These are phyloP conservation scores for Eutrema heterophyllum DNA, from an alignment of 345 rosid species.

Conservation along the genomic window DNA sequence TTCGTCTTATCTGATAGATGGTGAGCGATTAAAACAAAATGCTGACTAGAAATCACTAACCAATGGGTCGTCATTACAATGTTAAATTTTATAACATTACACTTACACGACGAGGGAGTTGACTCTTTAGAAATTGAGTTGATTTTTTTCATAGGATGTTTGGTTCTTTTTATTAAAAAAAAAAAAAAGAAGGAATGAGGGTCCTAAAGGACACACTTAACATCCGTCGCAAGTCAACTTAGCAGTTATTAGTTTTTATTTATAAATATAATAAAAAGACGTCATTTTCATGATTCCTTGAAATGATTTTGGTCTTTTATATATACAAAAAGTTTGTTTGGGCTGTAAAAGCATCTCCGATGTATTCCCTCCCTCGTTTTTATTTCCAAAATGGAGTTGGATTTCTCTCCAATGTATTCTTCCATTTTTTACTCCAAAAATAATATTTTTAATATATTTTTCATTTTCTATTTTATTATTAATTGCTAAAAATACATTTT, in stretches of 20 bases:
- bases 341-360: too few species aligned
- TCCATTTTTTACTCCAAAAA: too few species aligned
- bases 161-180: not conserved
- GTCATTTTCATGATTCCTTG: not conserved
- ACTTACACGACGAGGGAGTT: not conserved
- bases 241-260: not conserved
- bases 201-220: not conserved
- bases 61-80: too few species aligned
- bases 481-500: too few species aligned
- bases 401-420: too few species aligned
- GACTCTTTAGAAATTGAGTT: not conserved
- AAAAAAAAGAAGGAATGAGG: too few species aligned
- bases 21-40: not conserved
- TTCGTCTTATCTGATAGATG: not conserved
- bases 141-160: not conserved
- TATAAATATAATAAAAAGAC: not conserved
- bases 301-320: not conserved
- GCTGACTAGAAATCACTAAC: too few species aligned
- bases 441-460: too few species aligned
- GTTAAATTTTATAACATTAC: too few species aligned
- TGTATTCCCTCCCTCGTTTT: too few species aligned
- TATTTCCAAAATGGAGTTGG: too few species aligned
- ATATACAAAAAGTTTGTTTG: not conserved
- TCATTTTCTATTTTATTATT: too few species aligned
- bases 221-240: not conserved